Base-by-base conservation (phyloP, 805 yeast genomes). In the Kuraishia capsulata region DNA sequence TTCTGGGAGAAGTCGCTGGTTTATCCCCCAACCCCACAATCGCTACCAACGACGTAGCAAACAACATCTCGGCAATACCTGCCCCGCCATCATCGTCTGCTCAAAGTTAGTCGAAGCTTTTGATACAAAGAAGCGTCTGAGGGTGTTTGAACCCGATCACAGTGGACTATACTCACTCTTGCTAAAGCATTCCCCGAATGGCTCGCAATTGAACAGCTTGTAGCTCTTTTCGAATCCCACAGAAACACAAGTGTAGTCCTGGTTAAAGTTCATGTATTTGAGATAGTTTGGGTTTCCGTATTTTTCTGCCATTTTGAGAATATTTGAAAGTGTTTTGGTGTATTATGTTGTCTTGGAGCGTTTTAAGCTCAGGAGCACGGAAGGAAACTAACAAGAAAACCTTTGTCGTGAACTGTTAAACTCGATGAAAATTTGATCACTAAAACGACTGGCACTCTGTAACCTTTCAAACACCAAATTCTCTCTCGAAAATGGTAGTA, bases 41-140 rank as follows among this genome's bases (percentile, higher is more conserved):
- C 0, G 95, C 96, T 19, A 92, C 73, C 29, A 90, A 66, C 4
- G 95, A 82, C 0, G 97, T 87, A 32, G 88, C 71, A 52, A 88
- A 90, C 20, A 90, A 71, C 97, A 92, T 89, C 54, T 88, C 96
- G 9, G 87, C 78, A 1, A 84, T 70, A 2, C 81, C 80, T 10
- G 79, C 72, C 1, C 84, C 73, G 35, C 78, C 80, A 34, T 65
- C 67, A 24, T 63, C 59, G 24, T 44, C 38, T 35, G 29, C 4
- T 5, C n/a, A n/a, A 23, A 3, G 11, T 24, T 25, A 24, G 31
- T 24, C 16, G 14, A 8, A 6, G 14, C 13, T 21, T 6, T 6
- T 18, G 21, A 13, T 21, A 29, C n/a, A 14, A 13, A 29, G 14
- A 10, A 6, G 11, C 23, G n/a, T 4, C 4, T 4, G 9, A 17